Evolutionary conservation across 139 green algal genomes (phyloP).

Genomic region (Micromonas commoda): DNA sequence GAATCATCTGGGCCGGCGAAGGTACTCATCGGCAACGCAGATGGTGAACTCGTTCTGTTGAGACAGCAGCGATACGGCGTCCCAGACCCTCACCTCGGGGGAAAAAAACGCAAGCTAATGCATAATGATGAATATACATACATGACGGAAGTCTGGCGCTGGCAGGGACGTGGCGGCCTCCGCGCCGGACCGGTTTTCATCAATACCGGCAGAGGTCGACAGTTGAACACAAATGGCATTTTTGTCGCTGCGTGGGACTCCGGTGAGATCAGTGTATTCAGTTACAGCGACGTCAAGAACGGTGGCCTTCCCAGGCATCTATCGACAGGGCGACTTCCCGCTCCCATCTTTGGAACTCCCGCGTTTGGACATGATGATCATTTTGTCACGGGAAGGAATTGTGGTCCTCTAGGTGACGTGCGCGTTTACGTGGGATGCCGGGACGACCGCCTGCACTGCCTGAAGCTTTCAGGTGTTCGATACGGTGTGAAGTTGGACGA

Average conservation of each 20-base stretch:
- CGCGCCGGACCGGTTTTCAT: not conserved
- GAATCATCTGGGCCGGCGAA: no score
- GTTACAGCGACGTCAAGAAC: not conserved
- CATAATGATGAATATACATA: no score
- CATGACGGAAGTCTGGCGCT: not conserved
- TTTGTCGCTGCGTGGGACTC: not conserved
- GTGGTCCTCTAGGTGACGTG: no score
- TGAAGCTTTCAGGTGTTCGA: not conserved
- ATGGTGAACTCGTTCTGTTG: no score
- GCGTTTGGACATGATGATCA: no score
- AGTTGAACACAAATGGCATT: not conserved
- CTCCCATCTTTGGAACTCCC: not conserved
- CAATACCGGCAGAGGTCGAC: no score
- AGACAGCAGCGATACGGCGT: no score
- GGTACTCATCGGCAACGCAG: no score
- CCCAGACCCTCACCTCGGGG: no score
- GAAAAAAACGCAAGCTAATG: no score
- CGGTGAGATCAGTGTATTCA: not conserved
- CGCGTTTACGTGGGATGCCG: not conserved
- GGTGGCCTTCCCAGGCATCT: not conserved
- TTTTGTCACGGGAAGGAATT: no score
- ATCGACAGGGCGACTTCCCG: not conserved
- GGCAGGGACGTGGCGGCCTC: not conserved
- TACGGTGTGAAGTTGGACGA: no score
- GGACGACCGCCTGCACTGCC: not conserved